Base-by-base conservation (phyloP, 306 rosid species). In the Boehmeria nivea region DNA sequence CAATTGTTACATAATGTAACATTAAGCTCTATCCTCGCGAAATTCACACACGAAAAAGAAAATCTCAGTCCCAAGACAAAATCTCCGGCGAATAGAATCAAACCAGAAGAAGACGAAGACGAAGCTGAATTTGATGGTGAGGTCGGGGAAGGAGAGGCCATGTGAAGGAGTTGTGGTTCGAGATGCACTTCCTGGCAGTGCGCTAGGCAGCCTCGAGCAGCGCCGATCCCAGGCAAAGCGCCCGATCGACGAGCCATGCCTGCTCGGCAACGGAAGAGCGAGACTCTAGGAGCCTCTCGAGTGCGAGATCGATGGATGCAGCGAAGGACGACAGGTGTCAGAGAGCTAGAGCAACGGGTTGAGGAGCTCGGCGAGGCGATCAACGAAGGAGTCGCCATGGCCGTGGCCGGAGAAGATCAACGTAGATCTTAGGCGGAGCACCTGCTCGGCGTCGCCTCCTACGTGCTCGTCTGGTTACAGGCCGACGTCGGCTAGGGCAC, bases 111-210 rank as follows among this genome's bases (percentile, higher is more conserved):
- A n/a, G n/a, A n/a, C n/a, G n/a, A n/a, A n/a, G n/a, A n/a, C n/a
- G n/a, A 18, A 3, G 31, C 49, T 19, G 46, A 88, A 95, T 67
- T 87, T 87, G 76, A 87, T 75, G 66, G 98, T 87, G 74, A 91
- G 94, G 72, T 91, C 96, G n/a, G 21, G 94, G 87, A 57, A 95
- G 89, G 31, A 91, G 94, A 61, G 74, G 82, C 98, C 98, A 91
- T 9, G 75, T 63, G 33, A 70, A 57, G 0, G 93, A 84, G 76
- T 91, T 91, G 71, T 91, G 98, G 58, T 66, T 66, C 64, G 96
- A 78, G 61, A 91, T 91, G 12, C 87, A 87, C 46, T 85, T 81
- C 1, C 98, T 46, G 6, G 89, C 79, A 14, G 94, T 82, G 65
- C 85, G 85, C 16, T 78, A 80, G 26, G 83, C 93, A 8, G 94